Evolutionary conservation across 805 yeast genomes (phyloP), one percentile per base, ranked within the genome.

Genomic region (Metschnikowia cubensis): DNA sequence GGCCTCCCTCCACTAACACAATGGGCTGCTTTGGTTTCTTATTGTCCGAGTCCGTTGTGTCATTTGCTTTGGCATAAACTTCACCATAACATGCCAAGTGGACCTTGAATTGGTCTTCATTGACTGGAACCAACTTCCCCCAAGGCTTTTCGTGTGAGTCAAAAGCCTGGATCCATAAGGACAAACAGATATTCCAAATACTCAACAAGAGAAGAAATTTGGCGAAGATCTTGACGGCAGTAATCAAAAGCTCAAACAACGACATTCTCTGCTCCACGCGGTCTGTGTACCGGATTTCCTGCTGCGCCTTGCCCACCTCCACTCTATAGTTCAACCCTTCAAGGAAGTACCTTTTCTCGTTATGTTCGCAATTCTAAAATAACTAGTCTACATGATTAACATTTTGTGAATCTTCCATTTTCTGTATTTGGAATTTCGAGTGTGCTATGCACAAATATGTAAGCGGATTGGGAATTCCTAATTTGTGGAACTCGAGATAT

Each of bases 1-100:
- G 83, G 3, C 96, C 96, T 3, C 89, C 83, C 59, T 89, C 96
- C 25, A 83, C 75, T 4, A 89, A 61, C 1, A 87, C 71, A 14
- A 87, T 77, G 0, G 91, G 87, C 53, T 85, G 87, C 32, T 56
- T 57, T n/a, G 53, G 49, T 3, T 18, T 49, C 21, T 29, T 43
- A 3, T 17, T 51, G 37, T 47, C 52, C 18, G 43, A 48, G 17
- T 54, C 59, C 14, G 49, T 21, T 10, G 56, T 47, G 10, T 33
- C 50, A 17, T 54, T 53, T 4, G 36, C 41, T n/a, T 37, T 49
- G 3, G 65, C 58, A 33, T 63, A 59, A 5, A 79, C 80, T 51
- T 80, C 78, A 4, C 87, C 87, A 58, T 74, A 78, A 63, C 96
- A 88, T 3, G 82, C 74, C 43, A 89, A 65, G 57, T 85, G 89